Base-by-base conservation (phyloP, 106 monocot genomes). In the Amphibolis antarctica region DNA sequence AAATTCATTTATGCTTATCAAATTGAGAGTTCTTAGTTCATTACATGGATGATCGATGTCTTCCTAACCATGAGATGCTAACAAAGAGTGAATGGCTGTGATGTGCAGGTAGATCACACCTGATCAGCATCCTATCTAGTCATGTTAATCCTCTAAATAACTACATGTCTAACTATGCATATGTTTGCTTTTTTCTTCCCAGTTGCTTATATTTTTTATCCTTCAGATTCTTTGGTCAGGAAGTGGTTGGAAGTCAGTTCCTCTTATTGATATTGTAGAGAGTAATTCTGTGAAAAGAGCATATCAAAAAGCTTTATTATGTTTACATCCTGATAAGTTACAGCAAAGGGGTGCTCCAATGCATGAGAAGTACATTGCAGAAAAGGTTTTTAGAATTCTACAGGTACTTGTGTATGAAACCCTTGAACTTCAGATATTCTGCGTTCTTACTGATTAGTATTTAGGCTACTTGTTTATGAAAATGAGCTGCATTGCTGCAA, bases 161-260 rank as follows among this genome's bases (percentile, higher is more conserved):
- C 11, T 2, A 12, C 3, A 49, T 13, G 3, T 49, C 48, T n/a
- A 49, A 57, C 27, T 27, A 57, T 57, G 12, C 28, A 57, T 57
- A 7, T 23, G 10, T 46, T n/a, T 20, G 9, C 31, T 43, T 29
- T 15, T 46, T 9, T 18, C 17, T 49, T 26, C n/a, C 6, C 14
- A 66, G 49, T 22, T 60, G 9, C n/a, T 60, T 60, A 42, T 19
- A 29, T 42, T 14, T 18, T 43, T 53, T 13, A 42, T 14, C 53
- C 27, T 44, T 11, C 66, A 96, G 94, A 71, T 89, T 73, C 94
- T 96, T 69, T 96, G 89, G 89, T 66, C 77, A n/a, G 86, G 80
- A n/a, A 82, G 89, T 78, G 94, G 89, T 69, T 96, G 94, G 94
- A 96, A 89, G 75, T 80, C 80, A 28, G 74, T 96, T 61, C 81